Conservation (phyloP, 2,329 filamentous ascomycete genomes). For the Thielaviopsis punctulata region DNA sequence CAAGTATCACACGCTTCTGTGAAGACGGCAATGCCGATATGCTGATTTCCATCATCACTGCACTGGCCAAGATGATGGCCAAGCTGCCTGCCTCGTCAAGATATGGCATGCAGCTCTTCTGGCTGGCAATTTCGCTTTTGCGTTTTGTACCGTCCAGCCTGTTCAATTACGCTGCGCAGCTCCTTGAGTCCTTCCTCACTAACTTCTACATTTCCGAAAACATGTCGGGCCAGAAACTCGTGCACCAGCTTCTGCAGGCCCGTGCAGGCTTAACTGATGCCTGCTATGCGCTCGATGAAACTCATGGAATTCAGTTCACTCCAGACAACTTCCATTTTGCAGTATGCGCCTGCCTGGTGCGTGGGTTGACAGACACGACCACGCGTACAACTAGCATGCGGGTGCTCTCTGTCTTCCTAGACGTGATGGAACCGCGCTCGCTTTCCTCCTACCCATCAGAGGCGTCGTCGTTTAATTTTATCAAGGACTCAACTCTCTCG, state of each 20-base stretch:
- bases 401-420: constrained; percentile 43
- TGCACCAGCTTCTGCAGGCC: constrained; percentile 42
- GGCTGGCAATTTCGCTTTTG: constrained; percentile 49
- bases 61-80: constrained; percentile 53
- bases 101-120: constrained; percentile 53
- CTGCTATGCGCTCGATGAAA: constrained; percentile 42
- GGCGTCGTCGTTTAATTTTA: constrained; percentile 16
- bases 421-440: constrained; percentile 18
- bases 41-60: constrained; percentile 49
- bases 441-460: constrained; percentile 15
- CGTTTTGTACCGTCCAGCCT: constrained; percentile 43
- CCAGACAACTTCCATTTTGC: constrained; percentile 50
- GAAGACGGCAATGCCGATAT: constrained; percentile 50
- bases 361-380: constrained; percentile 44
- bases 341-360: constrained; percentile 44
- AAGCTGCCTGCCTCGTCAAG: constrained; percentile 49
- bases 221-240: constrained; percentile 41
- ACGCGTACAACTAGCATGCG: constrained; percentile 42
- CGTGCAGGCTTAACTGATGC: constrained; percentile 43
- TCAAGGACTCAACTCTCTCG: constrained; percentile 18
- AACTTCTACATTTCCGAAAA: constrained; percentile 47
- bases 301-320: constrained; percentile 48
- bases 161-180: constrained; percentile 48
- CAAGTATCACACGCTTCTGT: constrained; percentile 45
- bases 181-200: constrained; percentile 45